Base-by-base conservation (phyloP, 371 early-diverging fungal species). In the Rhizopus stolonifer region DNA sequence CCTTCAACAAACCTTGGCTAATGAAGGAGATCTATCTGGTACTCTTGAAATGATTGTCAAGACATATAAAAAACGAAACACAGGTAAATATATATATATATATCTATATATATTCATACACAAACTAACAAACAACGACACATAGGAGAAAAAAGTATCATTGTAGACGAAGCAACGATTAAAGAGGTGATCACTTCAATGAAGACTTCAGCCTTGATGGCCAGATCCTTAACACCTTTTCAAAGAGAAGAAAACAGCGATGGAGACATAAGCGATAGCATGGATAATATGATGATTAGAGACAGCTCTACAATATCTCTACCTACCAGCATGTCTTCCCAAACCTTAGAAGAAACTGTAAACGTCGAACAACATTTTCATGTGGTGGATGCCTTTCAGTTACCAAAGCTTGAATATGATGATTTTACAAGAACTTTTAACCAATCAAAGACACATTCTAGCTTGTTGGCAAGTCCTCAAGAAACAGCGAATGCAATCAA, bases 371-470 rank as follows among this genome's bases (percentile, higher is more conserved):
- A 81, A 14, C 77, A 86, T 54, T 77, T 94, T 36, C 76, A 84
- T 43, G 87, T 93, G 0, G 76, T 91, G 4, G 80, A 80, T 50
- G 90, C 92, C 4, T 91, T 89, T 60, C 64, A 77, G 34, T 64
- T 91, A 57, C 93, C 92, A 2, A 67, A 83, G 26, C 80, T 85
- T 67, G 58, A 67, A 14, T 93, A 86, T 70, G 80, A 83, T 47
- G 64, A 80, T 2, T 81, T 84, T 11, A 70, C 77, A 26, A 85
- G 87, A 60, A 60, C 67, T 13, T 94, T 93, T 69, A 56, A 70
- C 3, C 66, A 64, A 46, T 53, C 60, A 17, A 49, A 46, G 5
- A 52, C 53, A 15, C 25, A 34, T 3, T 61, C 69, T 10, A 56
- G 62, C 1, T 51, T 91, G n/a, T 64, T 93, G 11, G 78, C 84